Evolutionary conservation across 2,329 filamentous ascomycete genomes (phyloP), one percentile per base, ranked within the genome.

Genomic region (Diaporthe eres): DNA sequence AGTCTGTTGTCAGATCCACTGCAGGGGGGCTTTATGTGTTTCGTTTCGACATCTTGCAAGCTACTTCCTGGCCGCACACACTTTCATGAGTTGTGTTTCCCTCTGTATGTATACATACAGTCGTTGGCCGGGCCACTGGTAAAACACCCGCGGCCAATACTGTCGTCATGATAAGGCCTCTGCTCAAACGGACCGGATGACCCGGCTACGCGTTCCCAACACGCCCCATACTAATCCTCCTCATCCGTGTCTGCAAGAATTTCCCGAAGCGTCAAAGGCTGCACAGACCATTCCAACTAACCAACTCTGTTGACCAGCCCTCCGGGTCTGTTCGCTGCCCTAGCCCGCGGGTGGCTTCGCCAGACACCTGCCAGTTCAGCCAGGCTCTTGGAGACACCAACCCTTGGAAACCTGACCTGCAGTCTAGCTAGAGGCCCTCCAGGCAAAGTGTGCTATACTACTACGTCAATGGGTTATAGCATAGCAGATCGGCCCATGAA

Each of bases 131-230:
- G 57, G 4, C 71, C 58, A 53, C 31, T 72, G 57, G 44, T 42
- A 49, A 25, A 63, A 71, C 42, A 49, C 31, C 37, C 44, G 74
- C 42, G 49, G 61, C 51, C 71, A 68, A 71, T 71, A 71, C 34
- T 47, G 39, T 37, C 55, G 22, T 65, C 75, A 67, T 34, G 49
- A 39, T 71, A 74, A 44, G 28, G 28, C 61, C 37, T 44, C 55
- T 47, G 47, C 72, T 31, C 39, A 58, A 34, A 28, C 65, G 71
- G 75, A 44, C 75, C 75, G 70, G 55, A 60, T 51, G 61, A 75
- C 39, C 70, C 74, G 73, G 61, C 72, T 73, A 71, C 75, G 75
- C 75, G 70, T 77, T n/a, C 53, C 65, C 44, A 68, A 53, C 60
- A 53, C 60, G 57, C 25, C 61, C 74, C 53, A 60, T 55, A n/a